Evolutionary conservation across 2,329 filamentous ascomycete genomes (phyloP), one percentile per base, ranked within the genome.

Genomic region (Rhytidhysteron rufulum): DNA sequence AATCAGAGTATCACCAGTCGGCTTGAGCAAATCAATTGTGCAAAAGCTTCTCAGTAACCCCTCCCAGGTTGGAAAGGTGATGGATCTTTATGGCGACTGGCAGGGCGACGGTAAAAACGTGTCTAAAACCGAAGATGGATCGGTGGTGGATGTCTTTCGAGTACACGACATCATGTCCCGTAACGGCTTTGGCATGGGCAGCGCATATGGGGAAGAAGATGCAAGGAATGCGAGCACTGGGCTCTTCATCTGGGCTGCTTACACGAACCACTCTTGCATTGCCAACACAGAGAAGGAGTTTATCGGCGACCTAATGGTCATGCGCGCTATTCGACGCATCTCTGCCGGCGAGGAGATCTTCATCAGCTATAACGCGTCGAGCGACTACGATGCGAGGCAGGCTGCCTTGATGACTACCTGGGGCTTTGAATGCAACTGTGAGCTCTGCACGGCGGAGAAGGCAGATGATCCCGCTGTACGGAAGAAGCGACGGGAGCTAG

Each of bases 31-130:
- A 35, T 46, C 41, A 5, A 55, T 70, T 10, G 55, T 69, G 0
- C 71, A 78, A 43, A 78, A 75, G 44, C 47, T 78, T n/a, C 55
- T 68, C 18, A 63, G 68, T 22, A 72, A 70, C 31, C 66, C 69
- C 0, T 62, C 60, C 2, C 42, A 62, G 3, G 60, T 63, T 15
- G 37, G 49, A 1, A 49, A 50, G 11, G 53, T 69, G 0, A 57
- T 69, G 45, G 50, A 60, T 6, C 57, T 71, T 17, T 22, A 48
- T 52, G 10, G 41, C 55, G 33, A 51, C 22, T 34, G 68, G 70
- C 32, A 58, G 42, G 11, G 72, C 39, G 63, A 67, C 25, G 70
- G 67, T 0, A 54, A 64, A 3, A 70, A 53, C 0, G 21, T 61
- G 1, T 54, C 56, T 7, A 13, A 49, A 2, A 55, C 58, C 1